phyloP scores from a whole-genome alignment of 345 rosid species.

The Corymbia maculata region DNA sequence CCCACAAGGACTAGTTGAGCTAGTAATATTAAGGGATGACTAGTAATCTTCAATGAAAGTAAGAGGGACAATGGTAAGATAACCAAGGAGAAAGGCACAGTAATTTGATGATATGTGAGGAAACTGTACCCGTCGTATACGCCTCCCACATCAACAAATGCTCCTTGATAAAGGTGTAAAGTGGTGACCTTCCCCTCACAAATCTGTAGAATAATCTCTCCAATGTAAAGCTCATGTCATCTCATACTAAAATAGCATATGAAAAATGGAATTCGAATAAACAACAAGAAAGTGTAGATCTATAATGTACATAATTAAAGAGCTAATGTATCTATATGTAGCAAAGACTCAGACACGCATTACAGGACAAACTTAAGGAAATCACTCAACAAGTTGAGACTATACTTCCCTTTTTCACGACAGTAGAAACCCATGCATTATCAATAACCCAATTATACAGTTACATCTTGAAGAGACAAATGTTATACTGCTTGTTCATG shows the following conservation, averaged over 20 bases:
- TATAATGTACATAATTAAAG: background rate
- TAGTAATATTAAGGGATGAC: background rate
- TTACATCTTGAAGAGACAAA: background rate
- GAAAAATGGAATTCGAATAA: background rate
- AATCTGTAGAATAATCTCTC: slow-evolving; percentile 39
- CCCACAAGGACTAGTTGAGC: background rate
- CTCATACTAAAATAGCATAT: background rate
- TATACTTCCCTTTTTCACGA: background rate
- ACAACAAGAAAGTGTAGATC: background rate
- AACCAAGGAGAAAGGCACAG: background rate
- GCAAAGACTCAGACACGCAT: background rate
- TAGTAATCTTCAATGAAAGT: background rate
- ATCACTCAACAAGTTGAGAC: background rate
- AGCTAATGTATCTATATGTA: background rate
- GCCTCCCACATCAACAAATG: slow-evolving; percentile 94
- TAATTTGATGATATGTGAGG: background rate
- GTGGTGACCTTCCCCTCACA: slow-evolving; percentile 81
- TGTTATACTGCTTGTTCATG: background rate
- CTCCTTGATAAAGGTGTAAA: slow-evolving; percentile 88
- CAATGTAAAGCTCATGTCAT: background rate
- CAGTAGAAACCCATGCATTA: background rate
- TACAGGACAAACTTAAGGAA: background rate
- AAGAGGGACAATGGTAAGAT: background rate
- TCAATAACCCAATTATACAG: background rate
- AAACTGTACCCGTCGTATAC: slow-evolving; percentile 77